Evolutionary conservation across 2,329 filamentous ascomycete genomes (phyloP), one percentile per base, ranked within the genome.

Genomic region (Aspergillus terreus): DNA sequence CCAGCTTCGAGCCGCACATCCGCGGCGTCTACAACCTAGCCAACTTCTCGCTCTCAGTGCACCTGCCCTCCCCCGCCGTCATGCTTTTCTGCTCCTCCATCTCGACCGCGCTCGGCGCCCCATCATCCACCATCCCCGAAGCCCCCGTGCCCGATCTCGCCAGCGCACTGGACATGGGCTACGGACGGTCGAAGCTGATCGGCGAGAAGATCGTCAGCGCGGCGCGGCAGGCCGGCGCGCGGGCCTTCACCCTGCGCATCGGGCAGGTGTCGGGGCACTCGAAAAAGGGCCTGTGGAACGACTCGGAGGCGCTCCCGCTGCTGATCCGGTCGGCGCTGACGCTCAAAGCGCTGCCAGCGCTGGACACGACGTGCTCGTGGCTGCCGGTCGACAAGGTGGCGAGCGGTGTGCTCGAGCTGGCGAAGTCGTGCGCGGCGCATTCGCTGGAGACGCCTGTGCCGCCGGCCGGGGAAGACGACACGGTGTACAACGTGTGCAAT

Each of bases 11-110:
- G 30, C 71, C 74, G 35, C 76, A 80, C 57, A 76, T 72, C 44
- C 51, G 55, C 44, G 71, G 76, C 2, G 63, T 81, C 3, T 63
- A 66, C 45, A 73, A 78, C 50, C 69, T 82, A 0, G 62, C 80
- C 42, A 62, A 72, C 44, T 70, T 81, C 32, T 75, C 76, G 0
- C 61, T 78, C 4, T 67, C 63, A 0, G 70, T 70, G 1, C 57
- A 61, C n/a, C 62, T 62, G 30, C 45, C 61, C 1, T 35, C 53
- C 3, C 63, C 60, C 19, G 74, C 64, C 41, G 66, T 58, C 23
- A 65, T 81, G 44, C 63, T 74, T 15, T 81, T 79, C 63, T 81
- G 78, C 63, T 81, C 78, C 15, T 42, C 40, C 40, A 42, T 42
- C 11, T 42, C 40, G 2, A 42, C 44, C 27, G 40, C 40, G 6